These are phyloP conservation scores for Phytophthora megakarya DNA, from an alignment of 352 stramenopile species.

Conservation along the genomic window DNA sequence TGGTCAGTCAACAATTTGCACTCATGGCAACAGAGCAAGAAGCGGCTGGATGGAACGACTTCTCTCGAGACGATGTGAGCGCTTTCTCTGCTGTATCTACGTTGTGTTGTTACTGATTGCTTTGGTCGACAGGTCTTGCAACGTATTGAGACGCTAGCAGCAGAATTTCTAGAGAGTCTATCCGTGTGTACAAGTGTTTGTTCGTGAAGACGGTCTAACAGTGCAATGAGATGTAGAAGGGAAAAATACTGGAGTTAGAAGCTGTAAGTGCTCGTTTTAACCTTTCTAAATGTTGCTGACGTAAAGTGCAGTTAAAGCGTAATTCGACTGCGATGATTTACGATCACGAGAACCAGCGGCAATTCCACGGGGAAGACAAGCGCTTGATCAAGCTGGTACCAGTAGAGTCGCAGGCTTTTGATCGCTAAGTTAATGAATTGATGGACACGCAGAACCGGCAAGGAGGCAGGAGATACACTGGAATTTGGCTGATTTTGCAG, in stretches of 20 bases:
- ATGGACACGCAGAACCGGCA: constrained; percentile 48
- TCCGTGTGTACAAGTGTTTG: constrained; percentile 31
- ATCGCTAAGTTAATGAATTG: neutral
- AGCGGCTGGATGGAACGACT: constrained; percentile 13
- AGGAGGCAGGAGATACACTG: constrained; percentile 81
- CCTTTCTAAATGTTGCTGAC: constrained; percentile 2
- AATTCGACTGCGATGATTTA: constrained; percentile 60
- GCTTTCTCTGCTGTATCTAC: neutral
- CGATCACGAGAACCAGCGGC: constrained; percentile 52
- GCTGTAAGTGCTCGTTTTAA: constrained; percentile 39
- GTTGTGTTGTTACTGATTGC: neutral
- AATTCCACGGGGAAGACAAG: constrained; percentile 64
- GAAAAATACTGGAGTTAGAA: constrained; percentile 56
- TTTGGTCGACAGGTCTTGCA: constrained; percentile 47
- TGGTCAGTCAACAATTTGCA: constrained; percentile 34
- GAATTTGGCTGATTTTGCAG: constrained; percentile 83
- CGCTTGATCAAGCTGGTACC: constrained; percentile 65
- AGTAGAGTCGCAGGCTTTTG: neutral
- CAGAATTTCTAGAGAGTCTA: constrained; percentile 61
- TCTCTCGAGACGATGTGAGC: constrained; percentile 53
- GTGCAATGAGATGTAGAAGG: constrained; percentile 33
- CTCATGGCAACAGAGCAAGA: constrained; percentile 12
- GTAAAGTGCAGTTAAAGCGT: constrained; percentile 57
- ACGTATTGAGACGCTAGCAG: constrained; percentile 61
- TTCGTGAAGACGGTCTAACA: neutral